Conservation (phyloP, 2,329 filamentous ascomycete species). For the Pseudohalonectria lignicola region DNA sequence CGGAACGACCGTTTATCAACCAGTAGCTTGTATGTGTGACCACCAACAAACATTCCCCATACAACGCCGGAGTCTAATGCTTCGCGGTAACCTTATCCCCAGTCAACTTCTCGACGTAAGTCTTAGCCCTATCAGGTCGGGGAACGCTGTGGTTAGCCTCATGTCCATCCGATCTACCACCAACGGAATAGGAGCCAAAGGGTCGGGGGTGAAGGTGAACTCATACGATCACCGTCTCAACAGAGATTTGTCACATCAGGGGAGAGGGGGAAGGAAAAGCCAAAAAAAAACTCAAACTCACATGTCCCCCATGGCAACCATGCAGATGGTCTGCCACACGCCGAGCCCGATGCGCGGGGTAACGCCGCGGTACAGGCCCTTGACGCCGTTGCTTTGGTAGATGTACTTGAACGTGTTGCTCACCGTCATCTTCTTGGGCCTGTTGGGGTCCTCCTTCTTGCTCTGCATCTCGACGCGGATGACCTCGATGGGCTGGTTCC, state of each 20-base stretch:
- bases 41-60: too few relatives aligned
- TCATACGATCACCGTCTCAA: not conserved
- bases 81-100: slow-evolving; percentile 54
- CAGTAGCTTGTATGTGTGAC: too few relatives aligned
- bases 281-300: slow-evolving; percentile 35
- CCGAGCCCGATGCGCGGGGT: slow-evolving; percentile 87
- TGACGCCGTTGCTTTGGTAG: slow-evolving; percentile 77
- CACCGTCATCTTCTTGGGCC: slow-evolving; percentile 98
- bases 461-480: slow-evolving; percentile 99
- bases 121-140: slow-evolving; percentile 43
- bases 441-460: slow-evolving; percentile 95
- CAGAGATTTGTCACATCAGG: too few relatives aligned
- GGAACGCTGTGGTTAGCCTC: slow-evolving; percentile 13
- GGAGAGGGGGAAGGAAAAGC: not conserved
- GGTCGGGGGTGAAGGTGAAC: too few relatives aligned
- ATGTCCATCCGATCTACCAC: too few relatives aligned
- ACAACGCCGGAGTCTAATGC: slow-evolving; percentile 37
- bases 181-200: slow-evolving; percentile 3
- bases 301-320: slow-evolving; percentile 98
- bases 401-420: slow-evolving; percentile 80
- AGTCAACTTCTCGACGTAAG: slow-evolving; percentile 55
- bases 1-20: too few relatives aligned
- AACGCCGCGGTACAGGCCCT: slow-evolving; percentile 92
- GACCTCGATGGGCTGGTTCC: slow-evolving; percentile 99
- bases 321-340: slow-evolving; percentile 99